These are phyloP conservation scores for Tuctoria greenei DNA, from an alignment of 176 grass and related monocot genomes.

Conservation along the genomic window DNA sequence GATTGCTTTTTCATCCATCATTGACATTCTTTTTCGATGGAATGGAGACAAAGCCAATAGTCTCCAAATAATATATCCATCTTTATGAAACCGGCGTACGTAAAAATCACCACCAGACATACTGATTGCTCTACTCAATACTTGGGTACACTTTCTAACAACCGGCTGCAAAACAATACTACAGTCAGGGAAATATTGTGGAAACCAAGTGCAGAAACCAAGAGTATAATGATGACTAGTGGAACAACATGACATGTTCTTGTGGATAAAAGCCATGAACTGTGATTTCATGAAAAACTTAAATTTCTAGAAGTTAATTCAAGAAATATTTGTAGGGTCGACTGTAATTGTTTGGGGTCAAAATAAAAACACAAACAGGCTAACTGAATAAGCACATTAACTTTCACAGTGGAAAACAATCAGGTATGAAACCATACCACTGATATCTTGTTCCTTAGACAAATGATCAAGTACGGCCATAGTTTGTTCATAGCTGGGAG, in stretches of 20 bases:
- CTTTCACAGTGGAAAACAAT: conserved; percentile 26
- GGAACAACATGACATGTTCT: background rate
- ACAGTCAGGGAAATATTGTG: conserved; percentile 34
- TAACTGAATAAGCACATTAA: background rate
- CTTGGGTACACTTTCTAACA: conserved; percentile 76
- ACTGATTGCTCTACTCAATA: conserved; percentile 57
- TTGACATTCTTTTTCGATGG: conserved; percentile 42
- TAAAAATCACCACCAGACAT: conserved; percentile 92
- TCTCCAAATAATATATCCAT: conserved; percentile 77
- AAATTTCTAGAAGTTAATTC: background rate
- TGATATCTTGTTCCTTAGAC: conserved; percentile 90
- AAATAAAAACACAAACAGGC: conserved; percentile 5
- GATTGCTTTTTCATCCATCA: conserved; percentile 64
- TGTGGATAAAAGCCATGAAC: background rate
- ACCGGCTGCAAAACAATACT: conserved; percentile 53
- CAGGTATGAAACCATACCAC: conserved; percentile 49
- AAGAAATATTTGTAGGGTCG: background rate
- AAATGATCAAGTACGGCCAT: conserved; percentile 87
- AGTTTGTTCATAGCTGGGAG: conserved; percentile 94
- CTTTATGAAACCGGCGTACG: conserved; percentile 77
- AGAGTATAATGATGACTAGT: background rate
- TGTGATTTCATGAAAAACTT: background rate
- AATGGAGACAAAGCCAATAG: conserved; percentile 74
- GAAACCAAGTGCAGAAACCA: background rate
- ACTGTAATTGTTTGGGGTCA: background rate